Conservation (phyloP, 176 grass and related monocot species). For the Raddia guianensis region DNA sequence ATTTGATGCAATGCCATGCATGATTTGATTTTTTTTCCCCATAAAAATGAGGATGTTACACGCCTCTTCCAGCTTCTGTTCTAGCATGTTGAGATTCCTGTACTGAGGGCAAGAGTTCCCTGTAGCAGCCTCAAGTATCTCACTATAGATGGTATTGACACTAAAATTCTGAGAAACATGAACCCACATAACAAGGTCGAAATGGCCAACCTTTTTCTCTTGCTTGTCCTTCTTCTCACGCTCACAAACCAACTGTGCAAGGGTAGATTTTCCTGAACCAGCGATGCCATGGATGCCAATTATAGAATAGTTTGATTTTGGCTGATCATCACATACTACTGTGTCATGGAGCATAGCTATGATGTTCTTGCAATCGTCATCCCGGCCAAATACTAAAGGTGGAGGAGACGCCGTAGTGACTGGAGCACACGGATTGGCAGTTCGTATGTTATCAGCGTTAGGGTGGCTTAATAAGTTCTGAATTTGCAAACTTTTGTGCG, state of each 20-base stretch:
- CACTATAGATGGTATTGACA: neutral
- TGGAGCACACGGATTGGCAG: neutral
- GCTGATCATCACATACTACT: neutral
- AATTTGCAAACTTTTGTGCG: neutral
- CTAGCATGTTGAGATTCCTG: neutral
- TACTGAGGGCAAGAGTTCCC: neutral
- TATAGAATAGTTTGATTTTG: slow-evolving; percentile 6
- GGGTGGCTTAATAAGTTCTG: neutral
- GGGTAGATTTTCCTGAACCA: slow-evolving; percentile 34
- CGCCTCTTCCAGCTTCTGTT: neutral
- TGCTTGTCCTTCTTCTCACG: too few relatives aligned
- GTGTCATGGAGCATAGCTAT: neutral
- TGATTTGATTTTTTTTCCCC: too few relatives aligned
- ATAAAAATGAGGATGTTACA: too few relatives aligned
- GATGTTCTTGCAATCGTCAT: neutral
- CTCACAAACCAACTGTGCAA: neutral
- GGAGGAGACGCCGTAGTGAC: neutral
- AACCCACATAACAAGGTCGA: slow-evolving; percentile 38
- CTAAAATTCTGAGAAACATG: slow-evolving; percentile 29
- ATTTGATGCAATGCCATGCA: neutral
- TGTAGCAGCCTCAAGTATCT: slow-evolving; percentile 24
- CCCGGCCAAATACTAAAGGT: slow-evolving; percentile 30
- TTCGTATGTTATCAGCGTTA: too few relatives aligned
- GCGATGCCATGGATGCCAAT: slow-evolving; percentile 37
- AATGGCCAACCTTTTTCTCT: too few relatives aligned